Base-by-base conservation (phyloP, 2,329 filamentous ascomycete species). In the Meredithiella fracta region DNA sequence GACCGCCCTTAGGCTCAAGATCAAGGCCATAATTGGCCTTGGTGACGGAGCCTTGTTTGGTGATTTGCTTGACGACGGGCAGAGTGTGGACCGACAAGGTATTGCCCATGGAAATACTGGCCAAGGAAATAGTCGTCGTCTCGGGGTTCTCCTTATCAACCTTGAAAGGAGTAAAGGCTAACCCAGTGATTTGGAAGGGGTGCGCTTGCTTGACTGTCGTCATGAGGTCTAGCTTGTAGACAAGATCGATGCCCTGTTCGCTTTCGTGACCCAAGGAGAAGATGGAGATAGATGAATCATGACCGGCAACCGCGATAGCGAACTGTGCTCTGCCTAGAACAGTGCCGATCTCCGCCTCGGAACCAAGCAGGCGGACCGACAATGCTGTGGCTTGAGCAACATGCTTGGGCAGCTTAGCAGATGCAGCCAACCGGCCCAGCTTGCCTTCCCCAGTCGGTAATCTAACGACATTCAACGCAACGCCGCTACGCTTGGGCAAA, bases 31-130 rank as follows among this genome's bases (percentile, higher is more conserved):
- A 40, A 15, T 56, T 56, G 0, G 77, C 70, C 14, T 69, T 67
- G 0, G 64, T 66, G 56, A 67, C 69, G 53, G 51, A 37, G 17
- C 65, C 66, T 57, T 64, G 65, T 44, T 66, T 66, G 61, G 72
- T 68, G 52, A 69, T 59, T 42, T 69, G 62, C 59, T 69, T 72
- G 60, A 70, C 72, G 51, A 95, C 75, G 0, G 86, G 82, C 60
- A 95, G 81, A 40, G 80, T 84, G 67, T 94, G 86, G 25, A 94
- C 82, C 29, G 85, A 80, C 42, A 89, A 79, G 0, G 82, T 86
- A 65, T 89, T 90, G 59, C 81, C 83, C 62, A 94, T 81, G 51
- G 85, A 88, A 42, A 87, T 84, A 50, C 85, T 90, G 29, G 86
- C 89, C 2, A 95, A 77, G 62, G 86, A 86, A 6, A 51, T 31